Evolutionary conservation across 345 rosid genomes (phyloP).

Genomic region (Hevea brasiliensis): DNA sequence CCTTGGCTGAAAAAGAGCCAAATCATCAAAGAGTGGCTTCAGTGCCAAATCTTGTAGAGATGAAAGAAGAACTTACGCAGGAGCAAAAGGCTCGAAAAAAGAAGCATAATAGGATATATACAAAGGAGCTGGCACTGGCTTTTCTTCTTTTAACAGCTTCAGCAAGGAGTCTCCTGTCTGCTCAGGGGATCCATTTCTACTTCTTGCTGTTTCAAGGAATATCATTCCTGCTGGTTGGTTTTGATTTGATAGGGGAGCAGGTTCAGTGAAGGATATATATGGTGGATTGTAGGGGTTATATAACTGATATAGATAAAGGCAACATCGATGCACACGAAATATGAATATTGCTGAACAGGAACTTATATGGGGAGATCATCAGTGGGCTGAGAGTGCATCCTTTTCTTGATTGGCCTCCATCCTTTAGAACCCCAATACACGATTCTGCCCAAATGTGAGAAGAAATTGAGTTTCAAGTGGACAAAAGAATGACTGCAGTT

Average conservation of each 20-base stretch:
- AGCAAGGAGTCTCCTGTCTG: conserved; percentile 82
- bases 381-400: conserved; percentile 18
- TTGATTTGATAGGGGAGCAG: conserved; percentile 95
- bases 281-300: neutral
- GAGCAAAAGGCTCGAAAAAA: conserved; percentile 48
- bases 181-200: conserved; percentile 97
- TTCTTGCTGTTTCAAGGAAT: conserved; percentile 95
- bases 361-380: neutral
- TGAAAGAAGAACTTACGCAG: conserved; percentile 48
- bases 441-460: conserved; percentile 9
- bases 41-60: conserved; percentile 52
- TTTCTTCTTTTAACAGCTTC: conserved; percentile 83
- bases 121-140: conserved; percentile 81
- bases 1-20: conserved; percentile 54
- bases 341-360: conserved; percentile 6
- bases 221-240: conserved; percentile 88
- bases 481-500: conserved; percentile 22
- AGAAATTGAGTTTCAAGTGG: conserved; percentile 11
- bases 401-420: conserved; percentile 21
- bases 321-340: conserved; percentile 7
- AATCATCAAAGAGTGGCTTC: conserved; percentile 58
- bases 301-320: conserved; percentile 3
- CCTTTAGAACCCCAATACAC: conserved; percentile 12
- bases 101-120: conserved; percentile 83
- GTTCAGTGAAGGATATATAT: conserved; percentile 44